Evolutionary conservation across 352 stramenopile genomes (phyloP).

Genomic region (Phytophthora syringae): DNA sequence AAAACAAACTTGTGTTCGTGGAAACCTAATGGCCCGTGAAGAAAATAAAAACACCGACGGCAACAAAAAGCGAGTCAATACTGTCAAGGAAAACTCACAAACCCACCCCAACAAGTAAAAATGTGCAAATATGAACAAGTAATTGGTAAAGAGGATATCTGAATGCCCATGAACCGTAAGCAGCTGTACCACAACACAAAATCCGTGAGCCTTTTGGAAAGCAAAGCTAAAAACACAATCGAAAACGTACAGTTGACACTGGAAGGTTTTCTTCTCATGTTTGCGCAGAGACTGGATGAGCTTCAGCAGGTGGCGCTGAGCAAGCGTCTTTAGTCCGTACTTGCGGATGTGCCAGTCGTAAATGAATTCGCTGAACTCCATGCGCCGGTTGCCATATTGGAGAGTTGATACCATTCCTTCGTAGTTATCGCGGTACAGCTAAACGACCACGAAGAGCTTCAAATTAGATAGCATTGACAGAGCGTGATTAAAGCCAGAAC

Average conservation of each 20-base stretch:
- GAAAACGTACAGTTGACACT: constrained; percentile 65
- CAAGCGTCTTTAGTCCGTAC: constrained; percentile 75
- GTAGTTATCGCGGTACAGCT: constrained; percentile 82
- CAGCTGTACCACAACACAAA: constrained; percentile 28
- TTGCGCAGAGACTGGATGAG: constrained; percentile 82
- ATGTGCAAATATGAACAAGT: constrained; percentile 9
- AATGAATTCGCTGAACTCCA: constrained; percentile 85
- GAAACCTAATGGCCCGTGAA: constrained; percentile 57
- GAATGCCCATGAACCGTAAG: constrained; percentile 73
- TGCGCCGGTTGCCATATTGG: constrained; percentile 78
- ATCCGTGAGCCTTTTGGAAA: neutral
- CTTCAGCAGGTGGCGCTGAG: constrained; percentile 78
- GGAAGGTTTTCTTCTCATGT: constrained; percentile 68
- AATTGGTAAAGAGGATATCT: constrained; percentile 45
- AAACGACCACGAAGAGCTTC: neutral
- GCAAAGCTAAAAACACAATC: constrained; percentile 3
- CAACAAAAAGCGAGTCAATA: constrained; percentile 22
- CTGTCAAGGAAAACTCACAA: constrained; percentile 26
- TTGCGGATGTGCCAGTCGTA: constrained; percentile 89
- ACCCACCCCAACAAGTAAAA: neutral
- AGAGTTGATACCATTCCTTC: constrained; percentile 64
- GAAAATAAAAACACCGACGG: constrained; percentile 11
- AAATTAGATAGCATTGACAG: neutral
- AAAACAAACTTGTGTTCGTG: constrained; percentile 84
- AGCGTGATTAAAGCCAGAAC: neutral